Evolutionary conservation across 305 asterid genomes (phyloP).

Genomic region (Ilex paraguariensis): DNA sequence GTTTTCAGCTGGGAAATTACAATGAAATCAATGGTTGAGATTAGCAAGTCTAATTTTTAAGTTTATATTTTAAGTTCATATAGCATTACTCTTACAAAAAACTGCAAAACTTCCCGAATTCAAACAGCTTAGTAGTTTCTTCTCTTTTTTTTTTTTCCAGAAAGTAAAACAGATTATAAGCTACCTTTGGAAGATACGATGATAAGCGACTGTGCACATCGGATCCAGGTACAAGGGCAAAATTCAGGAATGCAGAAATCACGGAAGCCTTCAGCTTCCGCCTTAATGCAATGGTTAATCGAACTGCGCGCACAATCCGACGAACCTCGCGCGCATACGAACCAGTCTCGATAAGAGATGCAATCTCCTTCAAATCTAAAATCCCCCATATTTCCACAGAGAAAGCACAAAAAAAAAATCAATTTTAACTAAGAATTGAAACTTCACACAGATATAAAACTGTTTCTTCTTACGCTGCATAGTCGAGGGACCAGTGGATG

Average conservation of each 20-base stretch:
- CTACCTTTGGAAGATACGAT: slow-evolving; percentile 71
- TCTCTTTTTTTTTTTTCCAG: too few relatives aligned
- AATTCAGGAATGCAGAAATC: slow-evolving; percentile 56
- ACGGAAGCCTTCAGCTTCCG: slow-evolving; percentile 61
- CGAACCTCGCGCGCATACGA: slow-evolving; percentile 79
- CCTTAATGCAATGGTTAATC: slow-evolving; percentile 76
- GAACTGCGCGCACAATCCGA: slow-evolving; percentile 67
- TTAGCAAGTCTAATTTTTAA: too few relatives aligned
- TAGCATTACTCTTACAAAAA: too few relatives aligned
- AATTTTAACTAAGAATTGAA: neutral
- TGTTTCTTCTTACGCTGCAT: slow-evolving; percentile 49
- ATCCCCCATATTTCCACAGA: slow-evolving; percentile 10
- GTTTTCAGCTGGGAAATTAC: too few relatives aligned
- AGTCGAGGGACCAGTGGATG: slow-evolving; percentile 42
- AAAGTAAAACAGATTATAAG: neutral
- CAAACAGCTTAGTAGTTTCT: too few relatives aligned
- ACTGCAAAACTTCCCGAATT: too few relatives aligned
- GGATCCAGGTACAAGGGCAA: slow-evolving; percentile 70
- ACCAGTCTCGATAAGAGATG: slow-evolving; percentile 71
- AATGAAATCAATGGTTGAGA: too few relatives aligned
- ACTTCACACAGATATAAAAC: neutral
- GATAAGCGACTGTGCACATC: slow-evolving; percentile 60
- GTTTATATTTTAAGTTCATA: too few relatives aligned
- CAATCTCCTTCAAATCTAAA: slow-evolving; percentile 74
- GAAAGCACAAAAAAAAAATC: neutral